Base-by-base conservation (phyloP, 192 early-diverging fungal genomes). In the Linnemannia hyalina region DNA sequence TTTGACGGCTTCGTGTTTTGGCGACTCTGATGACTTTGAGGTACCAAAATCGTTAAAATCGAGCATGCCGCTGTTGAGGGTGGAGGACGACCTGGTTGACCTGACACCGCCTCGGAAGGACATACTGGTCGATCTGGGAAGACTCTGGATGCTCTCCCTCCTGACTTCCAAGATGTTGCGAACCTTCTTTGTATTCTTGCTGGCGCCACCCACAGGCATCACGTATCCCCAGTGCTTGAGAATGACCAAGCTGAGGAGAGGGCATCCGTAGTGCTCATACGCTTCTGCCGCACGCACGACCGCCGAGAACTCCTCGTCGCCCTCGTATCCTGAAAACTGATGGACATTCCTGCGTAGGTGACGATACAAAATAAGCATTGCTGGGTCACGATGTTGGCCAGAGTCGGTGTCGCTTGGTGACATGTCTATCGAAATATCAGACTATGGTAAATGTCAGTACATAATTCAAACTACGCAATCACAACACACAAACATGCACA, bases 261-360 rank as follows among this genome's bases (percentile, higher is more conserved):
- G 97, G 76, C 93, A 96, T 42, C 96, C 96, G 29, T 97, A 89
- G 22, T 92, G 89, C 82, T 97, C 96, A 81, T 97, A 97, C 6
- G 93, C 90, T 42, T 87, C 86, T 8, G 93, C 89, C 22, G 94
- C 90, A 20, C 90, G 80, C 35, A 93, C 91, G 0, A 95, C 89
- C 35, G 96, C 94, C 15, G 89, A 86, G 44, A 90, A 92, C 79
- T 96, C 95, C 20, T 96, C 89, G 41, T 88, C 80, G 11, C 88
- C 65, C 11, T 89, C 89, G n/a, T 87, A 81, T n/a, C 80, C 77
- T 18, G 88, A 80, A n/a, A 91, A 84, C 57, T 92, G 89, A 35
- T 91, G 68, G 0, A 86, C 80, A 42, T 92, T 91, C 32, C 90
- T 87, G 38, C 94, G 89, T 40, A 97, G 78, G 63, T 96, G 85